Evolutionary conservation across 257 asterid species (phyloP), one percentile per base, ranked within the genome.

Genomic region (Solanum corneliomulleri): DNA sequence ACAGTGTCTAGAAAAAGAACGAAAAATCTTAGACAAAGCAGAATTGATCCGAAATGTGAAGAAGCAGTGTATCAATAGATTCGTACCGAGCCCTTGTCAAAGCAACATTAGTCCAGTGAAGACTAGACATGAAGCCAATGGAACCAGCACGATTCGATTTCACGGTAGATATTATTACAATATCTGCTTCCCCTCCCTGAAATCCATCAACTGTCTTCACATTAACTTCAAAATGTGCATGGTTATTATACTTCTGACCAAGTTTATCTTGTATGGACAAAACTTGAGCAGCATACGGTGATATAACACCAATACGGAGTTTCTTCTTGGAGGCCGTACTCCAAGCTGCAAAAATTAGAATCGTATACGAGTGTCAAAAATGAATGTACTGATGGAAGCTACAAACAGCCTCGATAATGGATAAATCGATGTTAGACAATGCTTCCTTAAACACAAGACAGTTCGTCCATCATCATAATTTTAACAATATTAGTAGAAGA

Each of bases 231-330:
- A 95, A 94, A 76, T 89, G 60, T 15, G 89, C 87, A 20, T 37
- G 72, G 47, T 90, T 90, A 56, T 89, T 87, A 25, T 84, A 90
- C 87, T 76, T 92, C 16, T 41, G 85, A 6, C 60, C 74, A 35
- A 93, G 89, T 84, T 75, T 92, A 42, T 89, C 89, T 58, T 87
- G 89, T 74, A 95, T 91, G 18, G 92, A 93, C 1, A 88, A 88
- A 44, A 94, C 96, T 92, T 95, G 98, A 58, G 97, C 93, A 31
- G 94, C 90, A 77, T 95, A 95, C 4, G 96, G 97, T 11, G 98
- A 94, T 66, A 93, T 89, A 86, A 95, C 90, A 58, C 98, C 97
- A 33, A 95, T 88, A 74, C 92, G 90, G 23, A 94, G 92, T 41
- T 87, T 87, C 87, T 86, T 87, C 31, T 90, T 84, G 6, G 93